phyloP scores from a whole-genome alignment of 495 filamentous ascomycete species.

The Venustampulla echinocandica region DNA sequence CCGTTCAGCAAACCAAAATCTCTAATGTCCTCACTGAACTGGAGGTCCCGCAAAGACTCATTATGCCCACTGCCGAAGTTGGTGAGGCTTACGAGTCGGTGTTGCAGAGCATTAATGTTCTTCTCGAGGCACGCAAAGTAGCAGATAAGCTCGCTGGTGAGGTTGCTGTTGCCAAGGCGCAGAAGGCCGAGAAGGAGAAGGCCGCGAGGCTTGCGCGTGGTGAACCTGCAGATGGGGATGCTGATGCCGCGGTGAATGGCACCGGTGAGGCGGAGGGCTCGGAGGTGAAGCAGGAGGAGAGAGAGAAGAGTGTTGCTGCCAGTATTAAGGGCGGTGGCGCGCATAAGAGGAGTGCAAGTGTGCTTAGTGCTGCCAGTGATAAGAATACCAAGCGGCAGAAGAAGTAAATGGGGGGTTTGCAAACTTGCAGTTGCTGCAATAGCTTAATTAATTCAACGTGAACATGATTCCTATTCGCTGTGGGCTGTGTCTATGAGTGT shows the following conservation, averaged over 20 bases:
- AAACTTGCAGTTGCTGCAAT: too few relatives aligned
- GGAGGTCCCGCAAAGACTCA: constrained; percentile 64
- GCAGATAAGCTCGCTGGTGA: constrained; percentile 81
- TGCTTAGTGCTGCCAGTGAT: constrained; percentile 57
- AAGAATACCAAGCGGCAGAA: constrained; percentile 65
- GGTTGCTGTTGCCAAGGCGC: constrained; percentile 60
- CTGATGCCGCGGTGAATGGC: too few relatives aligned
- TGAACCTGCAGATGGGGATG: constrained; percentile 16
- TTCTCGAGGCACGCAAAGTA: constrained; percentile 78
- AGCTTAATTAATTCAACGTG: too few relatives aligned
- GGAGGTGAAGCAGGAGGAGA: constrained; percentile 22
- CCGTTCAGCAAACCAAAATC: constrained; percentile 74
- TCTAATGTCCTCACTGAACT: constrained; percentile 68
- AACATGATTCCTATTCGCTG: too few relatives aligned
- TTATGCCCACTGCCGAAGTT: constrained; percentile 79
- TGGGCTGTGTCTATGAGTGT: too few relatives aligned
- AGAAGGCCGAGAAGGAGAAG: constrained; percentile 52
- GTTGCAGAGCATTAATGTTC: constrained; percentile 58
- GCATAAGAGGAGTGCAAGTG: constrained; percentile 68
- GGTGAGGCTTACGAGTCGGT: constrained; percentile 75
- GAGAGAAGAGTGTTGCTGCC: constrained; percentile 16
- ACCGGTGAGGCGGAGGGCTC: constrained; percentile 21
- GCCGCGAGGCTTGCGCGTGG: constrained; percentile 13
- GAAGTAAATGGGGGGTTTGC: constrained; percentile 48
- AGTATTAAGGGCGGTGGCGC: constrained; percentile 19